Evolutionary conservation across 2,329 filamentous ascomycete species (phyloP).

Genomic region (Verticillium longisporum): DNA sequence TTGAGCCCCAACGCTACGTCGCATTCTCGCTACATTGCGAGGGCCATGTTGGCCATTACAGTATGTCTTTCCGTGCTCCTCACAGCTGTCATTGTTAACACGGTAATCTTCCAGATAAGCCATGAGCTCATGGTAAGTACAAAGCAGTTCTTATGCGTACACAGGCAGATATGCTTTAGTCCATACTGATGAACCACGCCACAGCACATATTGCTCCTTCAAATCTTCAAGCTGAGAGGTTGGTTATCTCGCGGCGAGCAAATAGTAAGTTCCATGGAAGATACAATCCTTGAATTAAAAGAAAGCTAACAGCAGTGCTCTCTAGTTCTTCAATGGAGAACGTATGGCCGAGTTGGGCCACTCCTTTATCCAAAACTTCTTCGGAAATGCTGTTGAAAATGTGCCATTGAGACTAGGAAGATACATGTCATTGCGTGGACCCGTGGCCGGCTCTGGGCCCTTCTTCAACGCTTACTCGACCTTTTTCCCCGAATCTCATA

Average conservation of each 20-base stretch:
- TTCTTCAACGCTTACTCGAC: background rate
- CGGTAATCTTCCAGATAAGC: background rate
- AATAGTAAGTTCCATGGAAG: too few relatives aligned
- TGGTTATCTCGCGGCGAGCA: too few relatives aligned
- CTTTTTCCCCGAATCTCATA: background rate
- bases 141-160: too few relatives aligned
- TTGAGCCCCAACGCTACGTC: background rate
- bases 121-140: constrained; percentile 1
- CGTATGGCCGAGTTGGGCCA: background rate
- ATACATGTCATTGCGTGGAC: background rate
- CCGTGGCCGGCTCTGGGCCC: background rate
- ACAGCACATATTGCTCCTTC: background rate
- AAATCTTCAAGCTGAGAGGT: background rate
- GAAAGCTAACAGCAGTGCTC: background rate
- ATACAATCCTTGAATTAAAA: too few relatives aligned
- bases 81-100: background rate
- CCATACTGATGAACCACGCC: background rate
- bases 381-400: background rate
- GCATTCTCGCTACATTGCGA: background rate
- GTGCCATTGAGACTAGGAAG: background rate
- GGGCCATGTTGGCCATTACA: background rate
- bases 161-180: background rate
- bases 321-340: background rate
- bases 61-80: background rate
- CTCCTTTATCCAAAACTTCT: background rate